Evolutionary conservation across 169 alveolate species (phyloP), one percentile per base, ranked within the genome.

Genomic region (Condylostoma magnum): DNA sequence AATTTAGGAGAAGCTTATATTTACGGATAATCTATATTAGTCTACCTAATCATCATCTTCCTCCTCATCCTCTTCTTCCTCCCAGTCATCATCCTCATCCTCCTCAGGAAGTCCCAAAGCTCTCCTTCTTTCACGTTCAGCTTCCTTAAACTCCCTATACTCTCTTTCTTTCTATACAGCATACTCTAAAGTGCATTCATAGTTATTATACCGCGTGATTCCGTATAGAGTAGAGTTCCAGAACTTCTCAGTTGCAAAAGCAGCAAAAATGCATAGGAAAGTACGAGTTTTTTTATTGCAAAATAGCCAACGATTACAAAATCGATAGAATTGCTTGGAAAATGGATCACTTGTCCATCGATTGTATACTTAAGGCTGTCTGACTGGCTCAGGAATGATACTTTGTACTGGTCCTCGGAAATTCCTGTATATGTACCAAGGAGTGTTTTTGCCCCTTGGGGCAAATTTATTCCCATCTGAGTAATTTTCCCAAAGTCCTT

Each of bases 21-120:
- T n/a, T n/a, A n/a, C n/a, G n/a, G n/a, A n/a, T n/a, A n/a, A n/a
- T n/a, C n/a, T n/a, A n/a, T n/a, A n/a, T n/a, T n/a, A n/a, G n/a
- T n/a, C n/a, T 47, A 47, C 25, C 55, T 47, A 47, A 22, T 47
- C 55, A 22, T 47, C 55, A 47, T 27, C 20, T 10, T 47, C 55
- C 8, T 47, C 55, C 6, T 22, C 55, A 22, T 47, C 55, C 55
- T 47, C 55, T 47, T 50, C 6, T 50, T 50, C 30, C 20, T 6
- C 28, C 8, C 22, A 50, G 15, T 18, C 8, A 41, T 8, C 8
- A 41, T 63, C 73, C n/a, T 63, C 73, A 15, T 27, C 58, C 15
- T 63, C 73, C 25, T 63, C 73, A 8, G 55, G 58, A 37, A 63
- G 57, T 43, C 73, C 73, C 27, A 44, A 22, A 25, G 73, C 73